A percentile compares a stretch with the other conserved stretches of the same genome.
Conservation (phyloP, 2,329 filamentous ascomycete genomes). For the Furcasterigmium furcatum region DNA sequence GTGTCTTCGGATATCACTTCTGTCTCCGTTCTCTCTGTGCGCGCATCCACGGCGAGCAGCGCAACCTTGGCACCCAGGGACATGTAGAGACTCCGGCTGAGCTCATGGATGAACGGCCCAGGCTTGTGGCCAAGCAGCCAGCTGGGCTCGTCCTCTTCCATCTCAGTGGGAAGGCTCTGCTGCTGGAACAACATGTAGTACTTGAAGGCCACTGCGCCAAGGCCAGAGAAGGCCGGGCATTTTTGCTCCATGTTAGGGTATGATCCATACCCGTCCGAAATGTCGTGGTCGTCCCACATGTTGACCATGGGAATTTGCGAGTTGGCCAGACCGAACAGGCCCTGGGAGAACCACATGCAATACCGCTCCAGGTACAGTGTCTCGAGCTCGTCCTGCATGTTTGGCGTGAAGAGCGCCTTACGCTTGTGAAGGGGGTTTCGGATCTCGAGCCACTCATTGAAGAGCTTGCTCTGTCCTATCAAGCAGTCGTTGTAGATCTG, state of each 20-base stretch:
- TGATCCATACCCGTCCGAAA: constrained; percentile 88
- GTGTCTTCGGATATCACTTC: constrained; percentile 78
- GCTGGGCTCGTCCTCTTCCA: constrained; percentile 79
- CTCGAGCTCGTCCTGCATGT: constrained; percentile 87
- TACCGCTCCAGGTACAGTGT: constrained; percentile 86
- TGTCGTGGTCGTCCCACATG: constrained; percentile 94
- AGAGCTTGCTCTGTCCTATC: constrained; percentile 69
- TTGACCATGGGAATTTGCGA: constrained; percentile 98
- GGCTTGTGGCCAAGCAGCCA: constrained; percentile 79
- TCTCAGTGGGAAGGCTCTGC: constrained; percentile 80
- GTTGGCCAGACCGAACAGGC: constrained; percentile 87
- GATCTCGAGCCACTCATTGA: constrained; percentile 80
- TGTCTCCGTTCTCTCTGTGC: constrained; percentile 83
- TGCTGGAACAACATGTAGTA: constrained; percentile 99
- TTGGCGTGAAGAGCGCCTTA: constrained; percentile 69
- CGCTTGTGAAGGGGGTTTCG: constrained; percentile 80
- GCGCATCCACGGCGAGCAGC: constrained; percentile 84
- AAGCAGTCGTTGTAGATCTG: constrained; percentile 94
- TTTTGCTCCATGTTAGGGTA: constrained; percentile 92
- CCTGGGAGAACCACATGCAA: constrained; percentile 93
- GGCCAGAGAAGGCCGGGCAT: constrained; percentile 81
- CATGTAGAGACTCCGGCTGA: constrained; percentile 83
- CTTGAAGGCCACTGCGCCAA: constrained; percentile 92
- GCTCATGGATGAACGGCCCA: constrained; percentile 87
- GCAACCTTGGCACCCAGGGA: constrained; percentile 74